These are phyloP conservation scores for Fusarium sp. DNA, from an alignment of 2,329 filamentous ascomycete species.

Conservation along the genomic window DNA sequence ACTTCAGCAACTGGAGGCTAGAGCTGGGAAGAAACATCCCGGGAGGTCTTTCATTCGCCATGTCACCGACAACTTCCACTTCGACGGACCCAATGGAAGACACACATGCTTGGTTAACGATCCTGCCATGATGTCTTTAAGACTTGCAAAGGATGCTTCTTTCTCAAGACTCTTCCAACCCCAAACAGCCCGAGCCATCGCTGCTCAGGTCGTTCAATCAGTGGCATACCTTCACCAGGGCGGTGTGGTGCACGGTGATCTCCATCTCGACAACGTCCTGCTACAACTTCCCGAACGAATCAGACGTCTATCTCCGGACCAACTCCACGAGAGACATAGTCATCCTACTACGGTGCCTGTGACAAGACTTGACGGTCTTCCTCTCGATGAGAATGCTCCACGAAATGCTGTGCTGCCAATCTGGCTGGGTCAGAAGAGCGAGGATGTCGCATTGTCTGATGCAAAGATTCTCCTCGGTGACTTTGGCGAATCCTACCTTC, in stretches of 20 bases:
- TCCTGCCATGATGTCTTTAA: constrained; percentile 42
- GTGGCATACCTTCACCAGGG: constrained; percentile 39
- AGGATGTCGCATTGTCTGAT: constrained; percentile 32
- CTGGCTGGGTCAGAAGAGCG: constrained; percentile 40
- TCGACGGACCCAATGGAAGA: constrained; percentile 41
- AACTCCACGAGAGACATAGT: constrained; percentile 33
- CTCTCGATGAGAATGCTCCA: constrained; percentile 36
- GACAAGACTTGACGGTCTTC: constrained; percentile 39
- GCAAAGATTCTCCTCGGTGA: constrained; percentile 39
- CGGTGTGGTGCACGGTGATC: constrained; percentile 42
- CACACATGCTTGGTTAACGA: constrained; percentile 43
- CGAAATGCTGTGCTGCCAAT: constrained; percentile 37
- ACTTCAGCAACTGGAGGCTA: constrained; percentile 30
- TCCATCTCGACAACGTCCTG: constrained; percentile 42
- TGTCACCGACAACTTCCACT: constrained; percentile 39
- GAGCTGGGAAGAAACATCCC: constrained; percentile 28
- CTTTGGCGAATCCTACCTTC: constrained; percentile 41
- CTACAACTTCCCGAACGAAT: constrained; percentile 39
- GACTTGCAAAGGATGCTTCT: constrained; percentile 38
- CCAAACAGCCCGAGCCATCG: constrained; percentile 38
- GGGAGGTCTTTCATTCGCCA: constrained; percentile 36
- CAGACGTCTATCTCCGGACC: constrained; percentile 26
- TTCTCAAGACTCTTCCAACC: constrained; percentile 37
- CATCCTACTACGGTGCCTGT: constrained; percentile 34
- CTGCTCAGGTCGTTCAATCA: constrained; percentile 38